Evolutionary conservation across 2,329 filamentous ascomycete genomes (phyloP).

Genomic region (Ophiostoma angusticollis): DNA sequence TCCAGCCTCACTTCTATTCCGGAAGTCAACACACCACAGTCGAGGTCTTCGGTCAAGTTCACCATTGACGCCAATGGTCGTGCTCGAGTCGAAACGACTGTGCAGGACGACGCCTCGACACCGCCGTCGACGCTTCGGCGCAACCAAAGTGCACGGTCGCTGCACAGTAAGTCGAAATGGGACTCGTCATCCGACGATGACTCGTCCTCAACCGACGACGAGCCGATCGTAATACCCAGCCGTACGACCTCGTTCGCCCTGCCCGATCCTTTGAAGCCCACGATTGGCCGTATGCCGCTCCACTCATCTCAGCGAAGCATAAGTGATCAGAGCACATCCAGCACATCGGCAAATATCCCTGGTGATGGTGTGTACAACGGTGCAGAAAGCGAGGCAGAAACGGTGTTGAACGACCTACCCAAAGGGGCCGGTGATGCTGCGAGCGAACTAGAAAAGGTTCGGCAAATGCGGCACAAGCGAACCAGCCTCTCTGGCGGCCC

Average conservation of each 20-base stretch:
- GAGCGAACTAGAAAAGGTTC: slow-evolving; percentile 46
- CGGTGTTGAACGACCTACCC: slow-evolving; percentile 34
- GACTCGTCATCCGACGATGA: slow-evolving; percentile 35
- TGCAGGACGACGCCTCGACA: slow-evolving; percentile 22
- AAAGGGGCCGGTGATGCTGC: slow-evolving; percentile 39
- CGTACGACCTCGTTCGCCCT: slow-evolving; percentile 45
- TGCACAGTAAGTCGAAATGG: slow-evolving; percentile 21
- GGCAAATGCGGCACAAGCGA: slow-evolving; percentile 34
- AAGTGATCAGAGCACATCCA: slow-evolving; percentile 36
- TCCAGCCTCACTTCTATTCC: slow-evolving; percentile 45
- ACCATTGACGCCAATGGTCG: slow-evolving; percentile 50
- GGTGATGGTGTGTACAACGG: slow-evolving; percentile 22
- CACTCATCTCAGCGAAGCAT: slow-evolving; percentile 31
- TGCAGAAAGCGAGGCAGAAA: slow-evolving; percentile 47
- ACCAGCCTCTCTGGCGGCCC: slow-evolving; percentile 10
- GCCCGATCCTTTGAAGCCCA: slow-evolving; percentile 38
- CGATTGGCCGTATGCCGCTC: slow-evolving; percentile 32
- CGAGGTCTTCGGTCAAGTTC: slow-evolving; percentile 46
- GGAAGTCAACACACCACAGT: slow-evolving; percentile 29
- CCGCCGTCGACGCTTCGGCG: slow-evolving; percentile 11
- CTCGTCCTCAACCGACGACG: slow-evolving; percentile 48
- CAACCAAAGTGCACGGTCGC: slow-evolving; percentile 15
- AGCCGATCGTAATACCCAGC: slow-evolving; percentile 52
- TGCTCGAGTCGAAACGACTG: slow-evolving; percentile 41
- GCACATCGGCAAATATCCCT: slow-evolving; percentile 21